Conservation (phyloP, 495 filamentous ascomycete genomes). For the Talaromyces thailandensis region DNA sequence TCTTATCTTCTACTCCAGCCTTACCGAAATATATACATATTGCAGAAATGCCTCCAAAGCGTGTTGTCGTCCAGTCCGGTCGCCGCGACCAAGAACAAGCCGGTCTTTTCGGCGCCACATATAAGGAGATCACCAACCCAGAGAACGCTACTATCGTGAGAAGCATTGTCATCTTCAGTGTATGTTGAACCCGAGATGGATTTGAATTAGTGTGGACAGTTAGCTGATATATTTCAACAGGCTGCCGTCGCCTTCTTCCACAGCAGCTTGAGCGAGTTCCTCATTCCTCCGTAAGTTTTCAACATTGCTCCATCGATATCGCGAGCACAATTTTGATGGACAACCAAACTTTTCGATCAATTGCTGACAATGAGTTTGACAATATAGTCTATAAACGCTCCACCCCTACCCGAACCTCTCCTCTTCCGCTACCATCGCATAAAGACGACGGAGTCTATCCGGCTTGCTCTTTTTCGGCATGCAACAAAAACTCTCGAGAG, state of each 20-base stretch:
- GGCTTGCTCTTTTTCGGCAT: background rate
- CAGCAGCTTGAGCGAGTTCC: slow-evolving; percentile 64
- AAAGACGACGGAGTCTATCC: background rate
- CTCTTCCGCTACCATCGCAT: background rate
- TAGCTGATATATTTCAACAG: slow-evolving; percentile 28
- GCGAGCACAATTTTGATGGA: background rate
- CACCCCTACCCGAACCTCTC: background rate
- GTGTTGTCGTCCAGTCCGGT: slow-evolving; percentile 23
- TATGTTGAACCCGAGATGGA: slow-evolving; percentile 33
- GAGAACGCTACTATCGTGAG: slow-evolving; percentile 71
- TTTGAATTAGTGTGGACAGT: background rate
- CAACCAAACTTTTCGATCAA: background rate
- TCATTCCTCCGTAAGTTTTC: slow-evolving; percentile 59
- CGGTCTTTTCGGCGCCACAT: slow-evolving; percentile 42
- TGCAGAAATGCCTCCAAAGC: slow-evolving; percentile 30
- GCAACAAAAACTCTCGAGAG: background rate
- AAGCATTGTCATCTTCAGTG: slow-evolving; percentile 64
- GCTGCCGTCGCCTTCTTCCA: slow-evolving; percentile 65
- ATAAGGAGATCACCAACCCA: slow-evolving; percentile 55
- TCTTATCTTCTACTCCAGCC: background rate
- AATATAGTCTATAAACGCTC: background rate
- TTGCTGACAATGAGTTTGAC: background rate
- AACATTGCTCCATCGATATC: background rate
- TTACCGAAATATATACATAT: background rate
- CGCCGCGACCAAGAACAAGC: slow-evolving; percentile 27